A percentile compares a stretch with the other conserved stretches of the same genome.
phyloP scores from a whole-genome alignment of 2,329 filamentous ascomycete species.

The Ophiostoma populinum region DNA sequence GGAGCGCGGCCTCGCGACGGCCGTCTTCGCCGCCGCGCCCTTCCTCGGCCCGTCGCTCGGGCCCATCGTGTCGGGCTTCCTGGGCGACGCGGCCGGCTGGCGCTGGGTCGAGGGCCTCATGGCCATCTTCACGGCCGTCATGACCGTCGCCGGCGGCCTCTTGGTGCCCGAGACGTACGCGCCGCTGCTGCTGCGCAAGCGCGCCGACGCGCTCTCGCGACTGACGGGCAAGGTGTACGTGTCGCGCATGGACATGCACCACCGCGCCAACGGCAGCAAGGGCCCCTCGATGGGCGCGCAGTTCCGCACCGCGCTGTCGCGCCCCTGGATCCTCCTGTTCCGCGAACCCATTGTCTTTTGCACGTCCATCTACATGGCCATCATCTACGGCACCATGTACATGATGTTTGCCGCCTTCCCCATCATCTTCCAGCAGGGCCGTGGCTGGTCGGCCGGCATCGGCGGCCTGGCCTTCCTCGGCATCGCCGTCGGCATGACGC shows the following conservation, averaged over 20 bases:
- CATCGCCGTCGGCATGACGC: constrained; percentile 47
- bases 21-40: constrained; percentile 46
- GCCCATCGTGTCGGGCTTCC: constrained; percentile 50
- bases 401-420: constrained; percentile 44
- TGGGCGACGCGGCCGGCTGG: constrained; percentile 48
- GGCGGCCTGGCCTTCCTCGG: constrained; percentile 51
- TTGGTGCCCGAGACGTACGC: constrained; percentile 44
- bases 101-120: constrained; percentile 52
- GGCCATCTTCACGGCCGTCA: constrained; percentile 42
- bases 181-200: constrained; percentile 36
- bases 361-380: constrained; percentile 48
- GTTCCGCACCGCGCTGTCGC: constrained; percentile 38
- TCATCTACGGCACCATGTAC: constrained; percentile 39
- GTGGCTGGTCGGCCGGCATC: constrained; percentile 41
- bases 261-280: constrained; percentile 6
- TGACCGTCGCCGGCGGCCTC: constrained; percentile 36
- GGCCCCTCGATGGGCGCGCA: constrained; percentile 27
- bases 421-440: constrained; percentile 45
- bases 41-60: constrained; percentile 47
- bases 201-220: constrained; percentile 32
- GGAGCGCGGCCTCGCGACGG: constrained; percentile 39
- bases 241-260: constrained; percentile 19
- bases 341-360: constrained; percentile 52
- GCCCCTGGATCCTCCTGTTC: constrained; percentile 55
- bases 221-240: constrained; percentile 38